Percentiles rank a stretch among this genome's conserved stretches.
Evolutionary conservation across 306 rosid genomes (phyloP).

Genomic region (Arachis hypogaea): DNA sequence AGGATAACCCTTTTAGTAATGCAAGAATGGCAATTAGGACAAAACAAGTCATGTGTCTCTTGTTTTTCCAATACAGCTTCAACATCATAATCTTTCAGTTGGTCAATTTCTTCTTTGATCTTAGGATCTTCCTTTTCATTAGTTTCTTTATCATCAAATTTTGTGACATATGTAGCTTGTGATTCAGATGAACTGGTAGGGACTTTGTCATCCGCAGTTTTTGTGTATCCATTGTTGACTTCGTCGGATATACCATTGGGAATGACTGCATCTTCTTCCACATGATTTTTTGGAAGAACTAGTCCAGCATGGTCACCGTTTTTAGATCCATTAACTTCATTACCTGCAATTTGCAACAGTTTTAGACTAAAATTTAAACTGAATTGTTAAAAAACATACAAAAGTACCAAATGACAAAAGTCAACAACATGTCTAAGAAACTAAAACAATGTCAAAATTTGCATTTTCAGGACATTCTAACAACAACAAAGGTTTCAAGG

Average conservation of each 20-base stretch:
- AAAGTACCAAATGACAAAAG: background rate
- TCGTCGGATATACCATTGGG: constrained; percentile 30
- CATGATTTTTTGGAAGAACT: constrained; percentile 18
- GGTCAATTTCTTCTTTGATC: constrained; percentile 37
- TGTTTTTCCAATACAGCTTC: constrained; percentile 56
- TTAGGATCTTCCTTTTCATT: constrained; percentile 29
- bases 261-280: constrained; percentile 23
- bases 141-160: constrained; percentile 14
- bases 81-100: constrained; percentile 46
- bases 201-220: constrained; percentile 15
- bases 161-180: background rate
- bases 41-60: constrained; percentile 59
- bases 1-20: constrained; percentile 60
- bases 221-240: constrained; percentile 15
- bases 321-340: constrained; percentile 42
- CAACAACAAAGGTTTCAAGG: background rate
- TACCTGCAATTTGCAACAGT: constrained; percentile 38
- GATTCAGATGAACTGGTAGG: constrained; percentile 27
- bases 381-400: background rate
- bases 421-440: background rate
- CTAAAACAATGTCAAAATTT: constrained; percentile 6
- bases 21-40: constrained; percentile 58
- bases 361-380: constrained; percentile 5
- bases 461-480: constrained; percentile 9
- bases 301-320: constrained; percentile 33